Evolutionary conservation across 2,329 filamentous ascomycete genomes (phyloP), one percentile per base, ranked within the genome.

Genomic region (Didymella glomerata): DNA sequence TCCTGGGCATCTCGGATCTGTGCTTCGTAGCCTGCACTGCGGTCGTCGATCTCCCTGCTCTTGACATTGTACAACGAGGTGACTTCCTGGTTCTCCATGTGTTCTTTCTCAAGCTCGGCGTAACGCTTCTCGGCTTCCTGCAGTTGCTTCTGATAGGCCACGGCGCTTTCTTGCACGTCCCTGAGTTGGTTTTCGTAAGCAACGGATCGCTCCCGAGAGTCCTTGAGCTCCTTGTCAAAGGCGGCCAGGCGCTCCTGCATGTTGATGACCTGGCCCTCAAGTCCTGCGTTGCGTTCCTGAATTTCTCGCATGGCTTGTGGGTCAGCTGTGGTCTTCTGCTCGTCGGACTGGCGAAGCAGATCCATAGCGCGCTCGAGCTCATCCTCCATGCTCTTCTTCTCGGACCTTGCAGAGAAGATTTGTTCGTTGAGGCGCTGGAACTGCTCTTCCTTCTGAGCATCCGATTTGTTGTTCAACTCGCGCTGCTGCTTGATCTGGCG

Each of bases 401-500:
- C 73, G 8, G 71, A 73, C 57, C 72, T 68, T 25, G 75, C 70
- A 48, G 70, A 72, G 22, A 75, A 67, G 18, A 79, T 72, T 65
- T 78, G 77, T 14, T 80, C 77, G 42, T 80, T 80, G 42, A 82
- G 72, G 11, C 72, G 68, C 46, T 71, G 66, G 48, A 78, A 73
- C 48, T 82, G 78, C 25, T 67, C 74, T 50, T 78, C 76, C 53
- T 72, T 77, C 47, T 78, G 75, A 2, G 73, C 82, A 67, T 96
- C 92, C 1, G 92, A 93, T 72, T 93, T 93, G 80, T 85, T 93
- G 78, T 96, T 96, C 57, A 97, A 85, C 72, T 96, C 92, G 58
- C 93, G 90, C 78, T 98, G 94, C 75, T 98, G 93, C 79, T 96
- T 94, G 70, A 97, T 94, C 76, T 98, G 93, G 42, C 93, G 88